A percentile compares a stretch with the other conserved stretches of the same genome.
Conservation (phyloP, 768 basidiomycete genomes). For the Leccinum variicolor region DNA sequence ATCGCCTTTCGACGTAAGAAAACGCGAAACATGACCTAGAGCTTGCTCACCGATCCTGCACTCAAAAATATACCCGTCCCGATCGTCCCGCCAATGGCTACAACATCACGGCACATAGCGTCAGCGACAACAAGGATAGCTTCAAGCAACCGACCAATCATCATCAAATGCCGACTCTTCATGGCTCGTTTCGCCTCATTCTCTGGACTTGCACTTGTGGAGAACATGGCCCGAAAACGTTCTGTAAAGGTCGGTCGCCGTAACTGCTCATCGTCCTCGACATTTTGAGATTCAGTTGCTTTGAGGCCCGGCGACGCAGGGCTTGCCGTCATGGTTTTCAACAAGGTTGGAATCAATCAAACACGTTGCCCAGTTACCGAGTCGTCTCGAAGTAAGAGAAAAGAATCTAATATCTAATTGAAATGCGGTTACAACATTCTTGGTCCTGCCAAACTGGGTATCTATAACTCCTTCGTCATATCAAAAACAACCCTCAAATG, state of each 20-base stretch:
- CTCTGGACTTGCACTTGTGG: constrained; percentile 5
- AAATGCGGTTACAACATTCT: constrained; percentile 14
- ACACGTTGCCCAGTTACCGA: not conserved
- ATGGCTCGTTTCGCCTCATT: constrained; percentile 38
- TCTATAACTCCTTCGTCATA: constrained; percentile 13
- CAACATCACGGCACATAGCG: not conserved
- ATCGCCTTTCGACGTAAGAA: constrained; percentile 38
- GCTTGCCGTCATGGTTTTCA: not conserved
- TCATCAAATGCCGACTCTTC: constrained; percentile 40
- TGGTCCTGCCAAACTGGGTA: constrained; percentile 33
- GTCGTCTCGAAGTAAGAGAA: not conserved
- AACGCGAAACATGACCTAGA: not conserved
- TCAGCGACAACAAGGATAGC: not conserved
- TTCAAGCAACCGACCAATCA: constrained; percentile 33
- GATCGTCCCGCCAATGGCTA: constrained; percentile 55
- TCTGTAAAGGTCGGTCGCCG: not conserved
- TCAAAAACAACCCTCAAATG: constrained; percentile 8
- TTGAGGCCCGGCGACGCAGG: not conserved
- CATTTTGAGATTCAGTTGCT: not conserved
- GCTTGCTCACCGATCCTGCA: constrained; percentile 45
- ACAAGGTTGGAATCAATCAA: not conserved
- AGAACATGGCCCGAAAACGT: constrained; percentile 2
- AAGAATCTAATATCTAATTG: constrained; percentile 11
- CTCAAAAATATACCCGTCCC: constrained; percentile 62
- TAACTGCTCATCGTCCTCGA: not conserved